Evolutionary conservation across 768 basidiomycete genomes (phyloP), one percentile per base, ranked within the genome.

Genomic region (Paxillus ammoniavirescens): DNA sequence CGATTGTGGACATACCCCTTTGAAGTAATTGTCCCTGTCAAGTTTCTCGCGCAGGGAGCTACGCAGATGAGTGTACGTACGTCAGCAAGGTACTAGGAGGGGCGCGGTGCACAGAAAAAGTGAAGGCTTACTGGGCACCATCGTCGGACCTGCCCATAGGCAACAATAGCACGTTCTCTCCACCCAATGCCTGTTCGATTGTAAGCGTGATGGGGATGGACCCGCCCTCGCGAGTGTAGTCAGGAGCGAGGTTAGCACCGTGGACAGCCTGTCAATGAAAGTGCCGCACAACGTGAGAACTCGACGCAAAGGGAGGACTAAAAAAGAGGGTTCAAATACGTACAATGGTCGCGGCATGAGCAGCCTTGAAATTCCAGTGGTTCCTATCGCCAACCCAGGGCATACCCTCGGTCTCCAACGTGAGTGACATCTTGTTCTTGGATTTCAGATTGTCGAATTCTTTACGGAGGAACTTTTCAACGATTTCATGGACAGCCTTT

Each of bases 1-100:
- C 12, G 8, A n/a, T 8, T 7, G 15, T 21, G 15, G 13, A 65
- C 85, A 65, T 68, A 85, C 90, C 62, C 85, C 88, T 66, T 87
- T 73, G 59, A 92, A 84, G 69, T 86, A 96, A 73, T 98, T 96
- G 37, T 81, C 83, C 48, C 73, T 80, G 72, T 97, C 93, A 45
- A 97, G 77, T 70, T 96, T 97, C 79, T 96, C 93, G 66, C 93
- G 93, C n/a, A 88, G 90, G 26, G 88, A 90, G 70, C 88, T 89
- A 21, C 21, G 21, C 14, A 31, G 15, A 21, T 3, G 18, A 18
- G 30, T 46, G 17, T 26, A 23, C 18, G 18, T 5, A 14, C 1
- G 7, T 55, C 30, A 51, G 49, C 13, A 18, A 17, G 21, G 13
- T 15, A 28, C 2, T 2, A 33, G 31, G 12, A 33, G 31, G 35